Base-by-base conservation (phyloP, 148 eudicot genomes). In the Tetragonia tetragonoides region DNA sequence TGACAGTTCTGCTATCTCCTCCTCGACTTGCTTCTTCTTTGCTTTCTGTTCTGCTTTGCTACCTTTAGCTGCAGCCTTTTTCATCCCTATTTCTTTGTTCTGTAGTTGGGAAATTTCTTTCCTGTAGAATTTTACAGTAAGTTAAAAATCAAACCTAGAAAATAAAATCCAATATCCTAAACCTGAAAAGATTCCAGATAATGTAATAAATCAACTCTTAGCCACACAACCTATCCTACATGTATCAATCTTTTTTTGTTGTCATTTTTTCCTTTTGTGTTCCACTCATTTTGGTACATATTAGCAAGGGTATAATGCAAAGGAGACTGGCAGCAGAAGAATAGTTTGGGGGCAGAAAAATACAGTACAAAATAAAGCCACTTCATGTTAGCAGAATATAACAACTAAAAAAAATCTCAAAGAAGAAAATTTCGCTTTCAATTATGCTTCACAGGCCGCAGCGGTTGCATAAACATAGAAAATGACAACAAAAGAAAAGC, bases 31-130 rank as follows among this genome's bases (percentile, higher is more conserved):
- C 80, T 87, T 91, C 82, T 91, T 89, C 84, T 91, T 91, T 69
- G 91, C 87, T 78, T 91, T 91, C 78, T 91, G 95, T 78, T 91
- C 95, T 21, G 92, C 92, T 80, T 91, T 91, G 86, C 95, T 91
- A 63, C 95, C 95, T 84, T 86, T 91, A 54, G 95, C 95, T 38
- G 95, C 95, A 11, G 87, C 89, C 85, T 89, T 89, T 81, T 91
- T 91, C 86, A 91, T 41, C 51, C 85, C 89, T 38, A 61, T 77
- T 83, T 91, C 95, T 74, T 89, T 89, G 87, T 87, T 82, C 82
- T 91, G 95, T 53, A 91, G 85, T 68, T 85, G 77, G 2, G 66
- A 18, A 53, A 78, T 89, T 81, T 89, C 92, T 85, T 89, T 87
- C 89, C 95, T 91, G 81, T 54, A 53, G 51, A 21, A 54, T 47